A percentile compares a stretch with the other conserved stretches of the same genome.
Evolutionary conservation across 345 rosid species (phyloP).

Genomic region (Passiflora organensis): DNA sequence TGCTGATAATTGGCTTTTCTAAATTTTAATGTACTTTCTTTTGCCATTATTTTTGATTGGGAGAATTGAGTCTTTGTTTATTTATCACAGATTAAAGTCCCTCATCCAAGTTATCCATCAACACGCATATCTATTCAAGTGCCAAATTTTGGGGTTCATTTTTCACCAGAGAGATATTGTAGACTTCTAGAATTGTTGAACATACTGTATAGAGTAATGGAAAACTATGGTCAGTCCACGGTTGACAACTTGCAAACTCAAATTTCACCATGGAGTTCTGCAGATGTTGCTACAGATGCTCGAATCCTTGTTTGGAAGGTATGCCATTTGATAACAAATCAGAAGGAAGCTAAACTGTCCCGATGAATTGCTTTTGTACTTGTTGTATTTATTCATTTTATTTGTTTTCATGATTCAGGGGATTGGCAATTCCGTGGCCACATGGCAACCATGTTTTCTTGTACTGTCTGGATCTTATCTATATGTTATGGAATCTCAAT

Average conservation of each 20-base stretch:
- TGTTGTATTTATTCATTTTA: conserved; percentile 9
- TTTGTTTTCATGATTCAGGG: conserved; percentile 50
- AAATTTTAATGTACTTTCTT: conserved; percentile 3
- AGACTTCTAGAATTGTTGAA: conserved; percentile 67
- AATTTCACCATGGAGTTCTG: conserved; percentile 55
- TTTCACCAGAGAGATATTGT: conserved; percentile 78
- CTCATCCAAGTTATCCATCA: conserved; percentile 81
- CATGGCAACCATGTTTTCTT: conserved; percentile 92
- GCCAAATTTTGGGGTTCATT: conserved; percentile 91
- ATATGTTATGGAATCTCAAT: conserved; percentile 75
- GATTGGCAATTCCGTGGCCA: conserved; percentile 86
- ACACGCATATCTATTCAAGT: conserved; percentile 89
- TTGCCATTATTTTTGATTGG: not conserved
- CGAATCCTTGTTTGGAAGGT: conserved; percentile 96
- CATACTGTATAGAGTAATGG: conserved; percentile 50
- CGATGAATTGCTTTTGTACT: conserved; percentile 22
- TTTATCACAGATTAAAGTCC: conserved; percentile 67
- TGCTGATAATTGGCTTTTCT: conserved; percentile 4
- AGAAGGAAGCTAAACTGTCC: conserved; percentile 13
- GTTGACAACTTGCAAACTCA: conserved; percentile 56
- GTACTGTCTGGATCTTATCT: conserved; percentile 81
- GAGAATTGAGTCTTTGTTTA: not conserved
- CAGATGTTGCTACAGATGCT: conserved; percentile 69
- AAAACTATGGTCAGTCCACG: conserved; percentile 57
- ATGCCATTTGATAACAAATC: conserved; percentile 11